These are phyloP conservation scores for Penicillium sp. DNA, from an alignment of 2,329 filamentous ascomycete species.

Conservation along the genomic window DNA sequence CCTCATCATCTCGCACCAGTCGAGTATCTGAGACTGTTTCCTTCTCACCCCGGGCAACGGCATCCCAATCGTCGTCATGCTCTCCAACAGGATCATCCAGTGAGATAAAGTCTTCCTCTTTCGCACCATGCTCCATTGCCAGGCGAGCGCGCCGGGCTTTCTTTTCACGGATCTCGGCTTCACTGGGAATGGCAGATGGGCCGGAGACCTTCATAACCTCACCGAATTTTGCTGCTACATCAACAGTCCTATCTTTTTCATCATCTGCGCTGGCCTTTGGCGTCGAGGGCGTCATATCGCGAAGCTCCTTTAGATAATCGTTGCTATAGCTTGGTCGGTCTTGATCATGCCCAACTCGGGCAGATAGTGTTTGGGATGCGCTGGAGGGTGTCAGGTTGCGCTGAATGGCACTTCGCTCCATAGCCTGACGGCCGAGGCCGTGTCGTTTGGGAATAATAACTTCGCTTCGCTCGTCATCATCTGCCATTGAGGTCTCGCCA, in stretches of 20 bases:
- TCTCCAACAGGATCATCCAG: slow-evolving; percentile 36
- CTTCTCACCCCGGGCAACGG: slow-evolving; percentile 48
- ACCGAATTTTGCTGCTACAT: slow-evolving; percentile 48
- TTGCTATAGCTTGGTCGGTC: slow-evolving; percentile 76
- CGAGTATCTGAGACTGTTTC: slow-evolving; percentile 65
- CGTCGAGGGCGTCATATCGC: slow-evolving; percentile 76
- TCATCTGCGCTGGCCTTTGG: slow-evolving; percentile 51
- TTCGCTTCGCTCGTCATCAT: slow-evolving; percentile 50
- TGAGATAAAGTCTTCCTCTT: slow-evolving; percentile 53
- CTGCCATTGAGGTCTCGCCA: slow-evolving; percentile 51
- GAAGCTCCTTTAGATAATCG: slow-evolving; percentile 79
- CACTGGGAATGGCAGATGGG: slow-evolving; percentile 61
- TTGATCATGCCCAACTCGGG: slow-evolving; percentile 58
- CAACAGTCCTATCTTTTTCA: slow-evolving; percentile 51
- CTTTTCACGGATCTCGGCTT: slow-evolving; percentile 81
- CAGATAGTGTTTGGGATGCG: slow-evolving; percentile 51
- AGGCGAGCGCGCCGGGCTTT: slow-evolving; percentile 81
- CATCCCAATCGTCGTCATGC: slow-evolving; percentile 44
- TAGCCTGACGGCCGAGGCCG: slow-evolving; percentile 57
- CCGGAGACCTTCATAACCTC: slow-evolving; percentile 33
- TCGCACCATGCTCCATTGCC: slow-evolving; percentile 63
- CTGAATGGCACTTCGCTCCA: slow-evolving; percentile 63
- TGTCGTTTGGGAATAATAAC: slow-evolving; percentile 56
- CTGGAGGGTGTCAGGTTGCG: slow-evolving; percentile 47
- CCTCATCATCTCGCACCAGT: slow-evolving; percentile 79